Evolutionary conservation across 306 rosid genomes (phyloP).

Genomic region (Spatholobus suberectus): DNA sequence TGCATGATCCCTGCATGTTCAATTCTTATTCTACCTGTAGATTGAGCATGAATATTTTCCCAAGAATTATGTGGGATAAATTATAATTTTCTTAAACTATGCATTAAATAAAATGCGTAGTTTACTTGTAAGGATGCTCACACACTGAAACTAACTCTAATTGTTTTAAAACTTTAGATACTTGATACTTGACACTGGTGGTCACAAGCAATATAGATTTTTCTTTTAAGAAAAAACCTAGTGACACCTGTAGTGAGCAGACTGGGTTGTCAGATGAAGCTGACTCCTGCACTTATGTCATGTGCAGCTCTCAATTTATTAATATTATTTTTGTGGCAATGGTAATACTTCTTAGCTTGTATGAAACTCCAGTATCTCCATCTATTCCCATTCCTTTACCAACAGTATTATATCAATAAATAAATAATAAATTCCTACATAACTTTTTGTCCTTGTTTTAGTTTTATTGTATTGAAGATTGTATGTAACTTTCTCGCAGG

Average conservation of each 20-base stretch:
- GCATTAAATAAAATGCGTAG: background rate
- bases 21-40: conserved; percentile 17
- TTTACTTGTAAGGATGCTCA: conserved; percentile 7
- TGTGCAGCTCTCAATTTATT: conserved; percentile 4
- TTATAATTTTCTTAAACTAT: conserved; percentile 6
- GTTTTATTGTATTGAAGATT: conserved; percentile 35
- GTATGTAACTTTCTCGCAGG: conserved; percentile 60
- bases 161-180: background rate
- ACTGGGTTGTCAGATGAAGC: conserved; percentile 20
- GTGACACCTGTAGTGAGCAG: background rate
- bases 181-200: background rate
- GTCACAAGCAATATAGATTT: background rate
- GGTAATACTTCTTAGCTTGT: background rate
- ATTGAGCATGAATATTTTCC: conserved; percentile 10
- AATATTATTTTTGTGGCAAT: background rate
- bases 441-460: conserved; percentile 13
- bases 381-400: conserved; percentile 12
- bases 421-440: conserved; percentile 19
- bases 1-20: conserved; percentile 26
- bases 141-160: background rate
- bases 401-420: background rate
- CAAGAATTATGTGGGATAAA: background rate
- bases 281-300: background rate
- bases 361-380: conserved; percentile 8
- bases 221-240: background rate